phyloP scores from a whole-genome alignment of 2,329 filamentous ascomycete species.

The Aspergillus quadrilineatus region DNA sequence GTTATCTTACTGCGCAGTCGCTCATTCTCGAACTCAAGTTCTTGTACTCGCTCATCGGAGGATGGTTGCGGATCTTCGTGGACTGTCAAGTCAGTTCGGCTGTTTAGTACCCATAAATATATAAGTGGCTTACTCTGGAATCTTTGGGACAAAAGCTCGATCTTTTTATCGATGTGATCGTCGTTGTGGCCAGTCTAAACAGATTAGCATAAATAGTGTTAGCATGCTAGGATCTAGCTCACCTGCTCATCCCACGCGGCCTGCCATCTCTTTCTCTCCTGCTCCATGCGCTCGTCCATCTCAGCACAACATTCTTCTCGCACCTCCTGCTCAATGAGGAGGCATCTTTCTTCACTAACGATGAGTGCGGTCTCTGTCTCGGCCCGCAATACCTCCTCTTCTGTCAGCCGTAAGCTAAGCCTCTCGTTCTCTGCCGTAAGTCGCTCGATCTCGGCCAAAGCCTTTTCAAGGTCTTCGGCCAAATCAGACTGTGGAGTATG shows the following conservation, averaged over 20 bases:
- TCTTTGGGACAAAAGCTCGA: conserved; percentile 67
- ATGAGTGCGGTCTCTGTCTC: conserved; percentile 72
- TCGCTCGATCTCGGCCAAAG: conserved; percentile 76
- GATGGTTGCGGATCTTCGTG: conserved; percentile 50
- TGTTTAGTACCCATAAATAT: background rate
- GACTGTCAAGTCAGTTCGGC: conserved; percentile 27
- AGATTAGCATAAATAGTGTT: conserved; percentile 15
- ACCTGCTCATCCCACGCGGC: conserved; percentile 73
- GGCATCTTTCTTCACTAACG: conserved; percentile 62
- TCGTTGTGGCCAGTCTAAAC: conserved; percentile 65
- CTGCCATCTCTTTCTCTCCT: conserved; percentile 80
- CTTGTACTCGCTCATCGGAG: conserved; percentile 60
- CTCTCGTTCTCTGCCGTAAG: conserved; percentile 75
- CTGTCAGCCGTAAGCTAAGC: conserved; percentile 66
- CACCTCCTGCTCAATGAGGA: conserved; percentile 77
- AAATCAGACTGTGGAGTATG: conserved; percentile 41
- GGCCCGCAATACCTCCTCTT: conserved; percentile 68
- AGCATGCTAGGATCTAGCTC: conserved; percentile 6
- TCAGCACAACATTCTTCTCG: conserved; percentile 86
- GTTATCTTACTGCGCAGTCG: conserved; percentile 64
- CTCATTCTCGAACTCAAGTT: conserved; percentile 70
- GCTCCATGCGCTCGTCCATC: conserved; percentile 73
- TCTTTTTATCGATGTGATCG: conserved; percentile 83
- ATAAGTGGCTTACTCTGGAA: conserved; percentile 42
- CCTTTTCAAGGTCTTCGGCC: conserved; percentile 74